These are phyloP conservation scores for Podila epigama DNA, from an alignment of 192 early-diverging fungal genomes.

Conservation along the genomic window DNA sequence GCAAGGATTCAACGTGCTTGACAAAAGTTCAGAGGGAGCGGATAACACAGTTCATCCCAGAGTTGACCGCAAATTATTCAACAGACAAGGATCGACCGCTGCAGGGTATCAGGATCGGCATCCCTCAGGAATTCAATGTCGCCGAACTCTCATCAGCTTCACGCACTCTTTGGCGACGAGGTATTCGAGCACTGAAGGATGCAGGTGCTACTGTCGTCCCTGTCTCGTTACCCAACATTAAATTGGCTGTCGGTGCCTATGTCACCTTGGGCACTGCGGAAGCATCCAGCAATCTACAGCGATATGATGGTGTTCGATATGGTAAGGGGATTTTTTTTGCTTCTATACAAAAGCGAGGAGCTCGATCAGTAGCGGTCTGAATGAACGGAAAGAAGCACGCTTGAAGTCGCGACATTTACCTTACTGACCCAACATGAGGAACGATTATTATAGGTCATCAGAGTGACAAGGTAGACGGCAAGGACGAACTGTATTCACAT, in stretches of 20 bases:
- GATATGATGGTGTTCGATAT: constrained; percentile 89
- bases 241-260: constrained; percentile 81
- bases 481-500: constrained; percentile 59
- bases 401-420: not conserved
- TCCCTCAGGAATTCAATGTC: constrained; percentile 75
- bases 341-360: too few species aligned
- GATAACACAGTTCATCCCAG: constrained; percentile 8
- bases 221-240: constrained; percentile 75
- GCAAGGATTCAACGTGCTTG: constrained; percentile 66
- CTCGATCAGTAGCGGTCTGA: too few species aligned
- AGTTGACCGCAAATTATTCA: not conserved
- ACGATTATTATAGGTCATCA: constrained; percentile 45
- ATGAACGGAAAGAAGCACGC: too few species aligned
- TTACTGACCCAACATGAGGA: not conserved
- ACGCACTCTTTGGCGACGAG: constrained; percentile 64
- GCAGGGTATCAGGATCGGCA: constrained; percentile 7
- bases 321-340: constrained; percentile 50
- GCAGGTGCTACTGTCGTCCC: constrained; percentile 73
- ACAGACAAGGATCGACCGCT: constrained; percentile 3
- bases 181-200: constrained; percentile 59
- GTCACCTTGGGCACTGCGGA: constrained; percentile 90
- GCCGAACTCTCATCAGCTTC: constrained; percentile 69
- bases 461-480: constrained; percentile 11
- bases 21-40: constrained; percentile 14
- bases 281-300: constrained; percentile 88